Evolutionary conservation across 805 yeast species (phyloP), one percentile per base, ranked within the genome.

Genomic region (Wickerhamomyces hampshirensis): DNA sequence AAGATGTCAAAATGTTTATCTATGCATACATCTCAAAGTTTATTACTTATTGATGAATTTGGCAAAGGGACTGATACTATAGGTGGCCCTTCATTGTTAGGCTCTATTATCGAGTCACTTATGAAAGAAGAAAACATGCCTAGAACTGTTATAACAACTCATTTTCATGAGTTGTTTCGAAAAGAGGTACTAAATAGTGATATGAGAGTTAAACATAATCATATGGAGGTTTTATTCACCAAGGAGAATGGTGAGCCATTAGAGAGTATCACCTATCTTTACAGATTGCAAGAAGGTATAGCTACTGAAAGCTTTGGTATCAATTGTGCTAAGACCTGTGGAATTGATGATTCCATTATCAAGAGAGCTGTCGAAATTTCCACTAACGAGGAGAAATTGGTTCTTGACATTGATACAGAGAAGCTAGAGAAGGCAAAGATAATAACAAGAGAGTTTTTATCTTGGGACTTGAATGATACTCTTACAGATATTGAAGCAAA

Each of bases 61-160:
- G 80, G 79, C 0, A 71, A 71, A 40, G 78, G 78, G 0, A 73
- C 75, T 1, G 73, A 69, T 46, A 43, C 63, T 0, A 46, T 62
- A 10, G 72, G 71, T 35, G 75, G 75, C 0, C 71, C 72, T 0
- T 58, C 73, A 1, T 36, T 71, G 9, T 58, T 69, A 37, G 73
- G 71, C 1, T 48, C 71, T 0, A 47, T 64, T 3, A 39, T 71
- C 5, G 53, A 53, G 14, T 32, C 50, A 12, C 34, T 66, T 2
- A 6, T 42, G 3, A 23, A 33, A 5, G 19, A 15, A 0, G 21
- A 40, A 6, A 12, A 15, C 1, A 45, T 51, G 6, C 55, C 65
- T 0, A 45, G 62, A 33, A 48, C 58, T 0, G 29, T 70, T 2
- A 50, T 65, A 2, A 62, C 69, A 6, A 69, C 75, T 0, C 75